A percentile compares a stretch with the other conserved stretches of the same genome.
Conservation (phyloP, 306 rosid species). For the Medicago arabica region DNA sequence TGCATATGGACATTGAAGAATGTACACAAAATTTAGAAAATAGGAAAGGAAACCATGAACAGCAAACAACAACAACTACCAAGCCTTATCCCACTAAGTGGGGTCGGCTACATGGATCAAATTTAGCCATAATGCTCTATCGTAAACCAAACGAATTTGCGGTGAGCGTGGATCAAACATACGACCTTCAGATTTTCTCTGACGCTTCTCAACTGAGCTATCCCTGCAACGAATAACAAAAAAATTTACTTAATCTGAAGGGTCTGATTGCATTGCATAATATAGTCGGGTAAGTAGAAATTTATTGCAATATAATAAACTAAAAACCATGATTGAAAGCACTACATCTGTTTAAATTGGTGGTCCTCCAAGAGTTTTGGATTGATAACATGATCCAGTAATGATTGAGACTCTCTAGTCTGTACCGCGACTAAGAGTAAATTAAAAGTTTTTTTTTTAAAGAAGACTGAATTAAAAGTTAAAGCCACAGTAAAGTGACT, state of each 20-base stretch:
- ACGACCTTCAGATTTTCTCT: too few relatives aligned
- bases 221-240: background rate
- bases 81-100: too few relatives aligned
- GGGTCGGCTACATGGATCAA: too few relatives aligned
- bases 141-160: too few relatives aligned
- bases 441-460: too few relatives aligned
- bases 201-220: too few relatives aligned
- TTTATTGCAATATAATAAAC: background rate
- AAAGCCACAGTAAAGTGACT: background rate
- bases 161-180: too few relatives aligned
- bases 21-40: slow-evolving; percentile 8
- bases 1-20: background rate
- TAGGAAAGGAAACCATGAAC: background rate
- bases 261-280: background rate
- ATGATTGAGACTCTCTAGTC: background rate
- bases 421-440: background rate
- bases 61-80: background rate
- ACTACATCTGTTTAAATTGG: background rate
- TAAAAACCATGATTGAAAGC: background rate
- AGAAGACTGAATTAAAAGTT: background rate
- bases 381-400: background rate
- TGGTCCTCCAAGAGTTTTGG: background rate
- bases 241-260: background rate
- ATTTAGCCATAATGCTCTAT: too few relatives aligned
- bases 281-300: background rate